Percentiles rank a stretch among this genome's conserved stretches.
Evolutionary conservation across 495 filamentous ascomycete species (phyloP).

Genomic region (Talaromyces wortmannii): DNA sequence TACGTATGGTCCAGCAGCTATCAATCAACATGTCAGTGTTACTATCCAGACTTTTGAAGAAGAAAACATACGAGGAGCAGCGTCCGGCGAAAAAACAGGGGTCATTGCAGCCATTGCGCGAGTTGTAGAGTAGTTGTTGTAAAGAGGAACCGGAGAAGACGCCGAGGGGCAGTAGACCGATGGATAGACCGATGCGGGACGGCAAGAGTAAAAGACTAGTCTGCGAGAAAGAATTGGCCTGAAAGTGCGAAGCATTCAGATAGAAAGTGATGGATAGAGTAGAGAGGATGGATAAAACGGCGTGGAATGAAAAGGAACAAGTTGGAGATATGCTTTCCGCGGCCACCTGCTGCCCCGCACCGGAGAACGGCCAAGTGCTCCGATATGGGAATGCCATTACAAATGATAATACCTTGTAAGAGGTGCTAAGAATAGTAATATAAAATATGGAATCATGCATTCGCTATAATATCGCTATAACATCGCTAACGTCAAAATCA

Average conservation of each 20-base stretch:
- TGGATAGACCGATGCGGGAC: background rate
- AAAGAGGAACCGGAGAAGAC: background rate
- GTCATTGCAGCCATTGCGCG: slow-evolving; percentile 32
- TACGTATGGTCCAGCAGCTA: slow-evolving; percentile 55
- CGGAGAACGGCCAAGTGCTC: background rate
- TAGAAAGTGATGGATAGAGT: background rate
- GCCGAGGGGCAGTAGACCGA: background rate
- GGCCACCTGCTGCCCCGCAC: background rate
- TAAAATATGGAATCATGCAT: background rate
- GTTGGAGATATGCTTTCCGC: background rate
- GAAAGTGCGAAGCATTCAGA: background rate
- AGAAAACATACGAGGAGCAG: slow-evolving; percentile 38
- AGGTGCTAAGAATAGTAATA: background rate
- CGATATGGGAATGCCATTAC: background rate
- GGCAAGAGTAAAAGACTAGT: background rate
- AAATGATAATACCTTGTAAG: background rate
- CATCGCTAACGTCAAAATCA: no score
- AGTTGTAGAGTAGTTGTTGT: slow-evolving; percentile 8
- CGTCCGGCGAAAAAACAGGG: slow-evolving; percentile 33
- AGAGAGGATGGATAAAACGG: background rate
- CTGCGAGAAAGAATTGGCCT: background rate
- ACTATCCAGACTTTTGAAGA: background rate
- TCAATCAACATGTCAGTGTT: slow-evolving; percentile 9
- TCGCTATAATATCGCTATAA: background rate
- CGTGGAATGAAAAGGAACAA: no score